Evolutionary conservation across 176 grass and related monocot species (phyloP).

Genomic region (Leersia perrieri): DNA sequence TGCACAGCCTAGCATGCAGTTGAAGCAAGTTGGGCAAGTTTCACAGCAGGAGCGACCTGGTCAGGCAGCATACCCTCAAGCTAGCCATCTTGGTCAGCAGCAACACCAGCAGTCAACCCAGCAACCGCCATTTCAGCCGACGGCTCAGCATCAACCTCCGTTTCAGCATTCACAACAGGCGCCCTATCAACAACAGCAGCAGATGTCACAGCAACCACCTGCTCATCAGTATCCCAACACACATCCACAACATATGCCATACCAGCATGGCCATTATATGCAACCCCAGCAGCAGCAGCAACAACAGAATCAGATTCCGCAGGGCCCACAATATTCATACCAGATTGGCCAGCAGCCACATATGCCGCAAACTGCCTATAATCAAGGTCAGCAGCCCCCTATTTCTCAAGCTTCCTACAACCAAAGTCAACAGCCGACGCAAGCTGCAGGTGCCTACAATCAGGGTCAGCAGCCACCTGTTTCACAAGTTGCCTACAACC

Average conservation of each 20-base stretch:
- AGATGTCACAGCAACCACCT: constrained; percentile 43
- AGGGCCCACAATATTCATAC: constrained; percentile 58
- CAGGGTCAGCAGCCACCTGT: constrained; percentile 32
- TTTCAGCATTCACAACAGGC: constrained; percentile 45
- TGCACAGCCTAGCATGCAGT: constrained; percentile 34
- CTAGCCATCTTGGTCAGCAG: constrained; percentile 23
- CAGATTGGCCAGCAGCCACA: constrained; percentile 51
- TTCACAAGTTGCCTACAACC: constrained; percentile 32
- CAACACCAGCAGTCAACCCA: constrained; percentile 40
- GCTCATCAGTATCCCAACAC: constrained; percentile 28
- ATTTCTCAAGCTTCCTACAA: constrained; percentile 31
- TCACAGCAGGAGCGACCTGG: constrained; percentile 30
- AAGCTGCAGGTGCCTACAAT: neutral
- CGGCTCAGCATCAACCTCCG: constrained; percentile 36
- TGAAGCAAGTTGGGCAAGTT: constrained; percentile 29
- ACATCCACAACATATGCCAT: constrained; percentile 34
- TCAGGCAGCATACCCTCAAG: constrained; percentile 31
- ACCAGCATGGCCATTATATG: constrained; percentile 67
- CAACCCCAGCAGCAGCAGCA: constrained; percentile 48
- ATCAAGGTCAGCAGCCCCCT: constrained; percentile 38
- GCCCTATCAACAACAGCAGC: constrained; percentile 52
- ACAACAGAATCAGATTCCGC: constrained; percentile 37
- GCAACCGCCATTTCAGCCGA: constrained; percentile 34
- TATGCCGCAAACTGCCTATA: constrained; percentile 20
- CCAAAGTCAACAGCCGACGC: constrained; percentile 34